A percentile compares a stretch with the other conserved stretches of the same genome.
Conservation (phyloP, 139 green algal genomes). For the Coelastrella sp. region DNA sequence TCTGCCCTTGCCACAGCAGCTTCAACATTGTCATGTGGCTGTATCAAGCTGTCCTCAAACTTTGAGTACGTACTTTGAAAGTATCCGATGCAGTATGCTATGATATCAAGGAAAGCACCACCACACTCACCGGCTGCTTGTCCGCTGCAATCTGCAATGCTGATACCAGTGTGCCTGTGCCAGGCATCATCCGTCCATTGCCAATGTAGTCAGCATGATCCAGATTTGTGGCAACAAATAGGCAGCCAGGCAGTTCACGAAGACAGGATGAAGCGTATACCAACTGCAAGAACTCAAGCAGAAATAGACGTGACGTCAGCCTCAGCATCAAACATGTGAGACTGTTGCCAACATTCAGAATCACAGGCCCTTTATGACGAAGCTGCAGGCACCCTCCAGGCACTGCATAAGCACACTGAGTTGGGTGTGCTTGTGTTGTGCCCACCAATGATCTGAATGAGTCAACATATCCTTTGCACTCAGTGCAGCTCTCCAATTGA, state of each 20-base stretch:
- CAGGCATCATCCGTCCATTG: slow-evolving; percentile 74
- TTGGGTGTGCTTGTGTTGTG: no score
- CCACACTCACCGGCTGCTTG: slow-evolving; percentile 50
- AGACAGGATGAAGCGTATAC: slow-evolving; percentile 59
- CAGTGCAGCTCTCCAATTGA: no score
- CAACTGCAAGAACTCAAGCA: slow-evolving; percentile 13
- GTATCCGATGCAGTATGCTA: no score
- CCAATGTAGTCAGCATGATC: slow-evolving; percentile 68
- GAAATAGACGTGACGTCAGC: background rate
- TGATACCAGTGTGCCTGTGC: slow-evolving; percentile 67
- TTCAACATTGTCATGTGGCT: background rate
- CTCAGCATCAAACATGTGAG: no score
- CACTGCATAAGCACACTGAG: slow-evolving; percentile 26
- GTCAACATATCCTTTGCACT: no score
- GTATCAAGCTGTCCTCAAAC: background rate
- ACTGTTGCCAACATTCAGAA: no score
- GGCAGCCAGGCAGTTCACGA: slow-evolving; percentile 65
- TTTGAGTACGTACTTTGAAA: no score
- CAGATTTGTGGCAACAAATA: slow-evolving; percentile 77
- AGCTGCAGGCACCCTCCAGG: background rate
- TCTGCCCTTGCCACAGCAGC: background rate
- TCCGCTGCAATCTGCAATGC: slow-evolving; percentile 61
- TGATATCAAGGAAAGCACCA: background rate
- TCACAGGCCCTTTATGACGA: no score
- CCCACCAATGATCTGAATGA: no score